A percentile compares a stretch with the other conserved stretches of the same genome.
phyloP scores from a whole-genome alignment of 129 eudicot species.

The Arctium minus region DNA sequence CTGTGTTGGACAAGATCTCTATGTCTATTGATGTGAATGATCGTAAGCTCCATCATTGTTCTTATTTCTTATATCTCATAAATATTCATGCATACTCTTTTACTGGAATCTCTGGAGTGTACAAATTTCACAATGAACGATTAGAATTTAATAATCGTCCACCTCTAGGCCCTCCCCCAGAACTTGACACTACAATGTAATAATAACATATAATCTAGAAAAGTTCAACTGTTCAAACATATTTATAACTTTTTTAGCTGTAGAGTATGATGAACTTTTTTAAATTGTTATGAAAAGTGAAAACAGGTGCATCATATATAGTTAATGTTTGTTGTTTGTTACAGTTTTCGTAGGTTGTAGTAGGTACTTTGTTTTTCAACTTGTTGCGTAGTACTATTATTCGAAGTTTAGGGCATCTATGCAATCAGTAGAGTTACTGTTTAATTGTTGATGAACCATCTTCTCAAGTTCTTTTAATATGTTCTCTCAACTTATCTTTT shows the following conservation, averaged over 20 bases:
- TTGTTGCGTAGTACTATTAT: neutral
- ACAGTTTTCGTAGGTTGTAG: neutral
- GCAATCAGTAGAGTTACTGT: no score
- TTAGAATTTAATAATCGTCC: no score
- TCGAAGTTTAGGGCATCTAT: no score
- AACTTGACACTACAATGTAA: no score
- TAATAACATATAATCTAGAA: neutral
- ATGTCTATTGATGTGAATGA: conserved; percentile 87
- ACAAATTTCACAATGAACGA: no score
- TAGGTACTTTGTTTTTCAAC: no score
- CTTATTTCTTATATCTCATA: neutral
- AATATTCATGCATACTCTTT: neutral
- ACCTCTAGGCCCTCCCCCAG: no score
- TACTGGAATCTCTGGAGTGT: neutral
- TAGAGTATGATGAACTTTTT: no score
- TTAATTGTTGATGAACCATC: no score
- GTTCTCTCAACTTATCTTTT: no score
- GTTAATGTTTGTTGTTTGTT: neutral
- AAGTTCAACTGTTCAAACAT: neutral
- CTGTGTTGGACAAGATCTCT: conserved; percentile 84
- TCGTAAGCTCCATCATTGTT: neutral
- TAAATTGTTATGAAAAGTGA: neutral
- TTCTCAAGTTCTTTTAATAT: no score
- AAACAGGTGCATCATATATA: neutral
- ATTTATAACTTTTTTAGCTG: no score